These are phyloP conservation scores for Russula sp. DNA, from an alignment of 768 basidiomycete species.

Conservation along the genomic window DNA sequence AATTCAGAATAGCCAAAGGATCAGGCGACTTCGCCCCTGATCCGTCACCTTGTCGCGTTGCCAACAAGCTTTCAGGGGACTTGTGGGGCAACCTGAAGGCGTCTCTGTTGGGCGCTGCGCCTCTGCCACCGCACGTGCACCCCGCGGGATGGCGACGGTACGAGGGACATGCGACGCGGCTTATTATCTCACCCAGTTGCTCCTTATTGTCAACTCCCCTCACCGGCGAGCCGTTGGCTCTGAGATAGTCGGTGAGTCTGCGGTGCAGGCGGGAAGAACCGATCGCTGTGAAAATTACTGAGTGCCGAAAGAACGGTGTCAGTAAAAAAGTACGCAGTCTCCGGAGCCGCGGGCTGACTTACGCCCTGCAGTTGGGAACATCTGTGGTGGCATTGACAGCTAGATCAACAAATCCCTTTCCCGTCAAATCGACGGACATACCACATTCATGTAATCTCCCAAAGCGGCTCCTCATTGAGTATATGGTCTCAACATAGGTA, in stretches of 20 bases:
- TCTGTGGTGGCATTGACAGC: background rate
- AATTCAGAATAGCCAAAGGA: background rate
- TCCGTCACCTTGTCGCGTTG: background rate
- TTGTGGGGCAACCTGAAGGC: background rate
- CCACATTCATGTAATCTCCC: conserved; percentile 2
- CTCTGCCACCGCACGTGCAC: background rate
- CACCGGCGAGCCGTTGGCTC: background rate
- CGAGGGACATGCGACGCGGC: background rate
- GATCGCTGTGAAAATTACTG: background rate
- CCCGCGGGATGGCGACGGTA: background rate
- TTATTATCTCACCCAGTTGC: background rate
- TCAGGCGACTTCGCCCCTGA: background rate
- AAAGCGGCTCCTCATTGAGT: background rate
- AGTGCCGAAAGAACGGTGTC: background rate
- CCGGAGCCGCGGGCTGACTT: background rate
- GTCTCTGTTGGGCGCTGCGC: background rate
- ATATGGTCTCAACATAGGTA: background rate
- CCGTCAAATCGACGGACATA: background rate
- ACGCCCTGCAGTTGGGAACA: background rate
- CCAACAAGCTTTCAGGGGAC: background rate
- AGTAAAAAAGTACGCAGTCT: background rate
- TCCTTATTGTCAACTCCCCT: background rate
- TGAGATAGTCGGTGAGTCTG: background rate
- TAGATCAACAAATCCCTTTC: background rate
- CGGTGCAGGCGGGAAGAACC: background rate